Conservation (phyloP, 2,329 filamentous ascomycete genomes). For the Talaromyces sp. region DNA sequence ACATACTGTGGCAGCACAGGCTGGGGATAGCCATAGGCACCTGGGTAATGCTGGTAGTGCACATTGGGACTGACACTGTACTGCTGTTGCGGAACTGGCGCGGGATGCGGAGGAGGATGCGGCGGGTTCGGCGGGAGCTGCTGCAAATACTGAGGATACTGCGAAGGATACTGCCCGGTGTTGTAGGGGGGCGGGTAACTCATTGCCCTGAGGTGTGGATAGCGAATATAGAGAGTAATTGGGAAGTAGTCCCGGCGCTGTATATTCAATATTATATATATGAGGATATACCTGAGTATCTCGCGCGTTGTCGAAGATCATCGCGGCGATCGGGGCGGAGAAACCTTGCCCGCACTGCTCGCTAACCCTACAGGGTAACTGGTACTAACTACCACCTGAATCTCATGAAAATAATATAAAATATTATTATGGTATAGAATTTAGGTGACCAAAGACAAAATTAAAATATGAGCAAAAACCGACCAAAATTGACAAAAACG, state of each 20-base stretch:
- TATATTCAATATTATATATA: background rate
- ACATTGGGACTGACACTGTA: conserved; percentile 29
- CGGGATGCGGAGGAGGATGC: conserved; percentile 14
- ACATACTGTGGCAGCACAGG: conserved; percentile 29
- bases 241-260: background rate
- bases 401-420: background rate
- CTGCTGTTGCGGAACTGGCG: conserved; percentile 19
- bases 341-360: background rate
- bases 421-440: too few species aligned
- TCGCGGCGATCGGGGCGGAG: conserved; percentile 10
- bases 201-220: conserved; percentile 27
- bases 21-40: conserved; percentile 30
- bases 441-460: too few species aligned
- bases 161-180: conserved; percentile 22
- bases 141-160: conserved; percentile 33
- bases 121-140: conserved; percentile 29
- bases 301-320: conserved; percentile 11
- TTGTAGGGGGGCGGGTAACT: conserved; percentile 37
- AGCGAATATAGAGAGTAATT: background rate
- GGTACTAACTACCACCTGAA: too few species aligned
- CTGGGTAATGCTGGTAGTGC: conserved; percentile 31
- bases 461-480: too few species aligned
- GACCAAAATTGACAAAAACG: too few species aligned
- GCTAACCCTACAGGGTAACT: background rate
- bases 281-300: background rate